A percentile compares a stretch with the other conserved stretches of the same genome.
These are phyloP conservation scores for Populus hybrid DNA, from an alignment of 441 rosid genomes.

Conservation along the genomic window DNA sequence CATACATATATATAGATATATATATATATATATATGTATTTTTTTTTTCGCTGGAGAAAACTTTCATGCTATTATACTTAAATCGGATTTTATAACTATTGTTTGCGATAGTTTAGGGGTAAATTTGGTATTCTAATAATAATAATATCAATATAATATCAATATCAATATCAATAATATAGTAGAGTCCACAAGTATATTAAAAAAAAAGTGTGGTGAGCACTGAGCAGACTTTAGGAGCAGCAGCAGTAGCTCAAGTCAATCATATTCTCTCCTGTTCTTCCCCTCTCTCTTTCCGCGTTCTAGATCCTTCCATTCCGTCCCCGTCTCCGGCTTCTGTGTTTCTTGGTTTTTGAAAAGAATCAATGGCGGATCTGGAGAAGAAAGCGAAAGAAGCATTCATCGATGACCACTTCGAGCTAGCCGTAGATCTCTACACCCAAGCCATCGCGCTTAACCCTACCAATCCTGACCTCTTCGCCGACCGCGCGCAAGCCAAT, in stretches of 20 bases:
- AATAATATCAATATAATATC: too few species aligned
- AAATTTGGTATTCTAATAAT: not conserved
- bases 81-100: too few species aligned
- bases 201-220: not conserved
- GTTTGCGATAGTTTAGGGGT: not conserved
- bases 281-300: not conserved
- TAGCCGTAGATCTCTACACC: constrained; percentile 63
- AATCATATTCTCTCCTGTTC: not conserved
- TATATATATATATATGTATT: too few species aligned
- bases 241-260: not conserved
- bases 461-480: constrained; percentile 52
- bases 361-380: not conserved
- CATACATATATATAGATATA: too few species aligned
- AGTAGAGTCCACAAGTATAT: not conserved
- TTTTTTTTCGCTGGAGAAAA: too few species aligned
- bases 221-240: not conserved
- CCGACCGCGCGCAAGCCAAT: constrained; percentile 91
- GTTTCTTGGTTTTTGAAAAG: not conserved
- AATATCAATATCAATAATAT: too few species aligned
- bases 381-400: constrained; percentile 72
- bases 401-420: constrained; percentile 76
- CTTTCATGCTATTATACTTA: too few species aligned
- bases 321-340: not conserved
- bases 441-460: constrained; percentile 69
- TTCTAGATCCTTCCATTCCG: not conserved